Conservation (phyloP, 768 basidiomycete species). For the Multifurca ochricompacta region DNA sequence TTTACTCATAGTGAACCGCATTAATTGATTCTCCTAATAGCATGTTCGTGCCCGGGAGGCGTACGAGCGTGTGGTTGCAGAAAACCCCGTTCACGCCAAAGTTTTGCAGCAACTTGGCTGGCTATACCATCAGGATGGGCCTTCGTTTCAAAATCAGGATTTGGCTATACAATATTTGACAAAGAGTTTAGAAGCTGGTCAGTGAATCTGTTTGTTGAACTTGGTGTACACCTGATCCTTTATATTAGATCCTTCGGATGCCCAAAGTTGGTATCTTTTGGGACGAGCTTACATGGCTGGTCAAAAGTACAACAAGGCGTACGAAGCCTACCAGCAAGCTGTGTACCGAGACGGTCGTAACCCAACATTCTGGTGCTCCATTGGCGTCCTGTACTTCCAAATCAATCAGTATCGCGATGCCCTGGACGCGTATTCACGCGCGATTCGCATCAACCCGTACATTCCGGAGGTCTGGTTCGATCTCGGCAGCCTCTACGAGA, state of each 20-base stretch:
- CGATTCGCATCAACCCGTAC: slow-evolving; percentile 98
- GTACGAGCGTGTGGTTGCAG: slow-evolving; percentile 88
- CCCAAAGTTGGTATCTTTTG: slow-evolving; percentile 98
- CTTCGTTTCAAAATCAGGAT: slow-evolving; percentile 93
- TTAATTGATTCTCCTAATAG: slow-evolving; percentile 38
- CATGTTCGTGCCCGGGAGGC: slow-evolving; percentile 87
- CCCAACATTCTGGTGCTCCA: slow-evolving; percentile 99
- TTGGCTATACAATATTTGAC: slow-evolving; percentile 90
- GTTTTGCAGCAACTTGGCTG: slow-evolving; percentile 97
- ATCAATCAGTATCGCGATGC: slow-evolving; percentile 99
- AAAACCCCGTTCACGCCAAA: slow-evolving; percentile 93
- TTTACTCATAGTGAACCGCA: not conserved
- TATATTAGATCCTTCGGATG: slow-evolving; percentile 76
- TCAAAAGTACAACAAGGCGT: slow-evolving; percentile 98
- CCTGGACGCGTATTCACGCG: slow-evolving; percentile 96
- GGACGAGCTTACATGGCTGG: slow-evolving; percentile 98
- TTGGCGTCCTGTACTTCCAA: slow-evolving; percentile 98
- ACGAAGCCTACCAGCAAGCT: slow-evolving; percentile 98
- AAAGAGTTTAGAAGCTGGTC: slow-evolving; percentile 90
- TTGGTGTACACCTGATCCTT: slow-evolving; percentile 5
- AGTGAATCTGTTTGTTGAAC: slow-evolving; percentile 26
- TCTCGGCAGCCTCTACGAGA: slow-evolving; percentile 93
- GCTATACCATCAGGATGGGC: slow-evolving; percentile 94
- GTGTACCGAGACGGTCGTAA: slow-evolving; percentile 98
- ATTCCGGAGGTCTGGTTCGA: slow-evolving; percentile 96